Conservation (phyloP, 441 rosid species). For the Syzygium syzygioides region DNA sequence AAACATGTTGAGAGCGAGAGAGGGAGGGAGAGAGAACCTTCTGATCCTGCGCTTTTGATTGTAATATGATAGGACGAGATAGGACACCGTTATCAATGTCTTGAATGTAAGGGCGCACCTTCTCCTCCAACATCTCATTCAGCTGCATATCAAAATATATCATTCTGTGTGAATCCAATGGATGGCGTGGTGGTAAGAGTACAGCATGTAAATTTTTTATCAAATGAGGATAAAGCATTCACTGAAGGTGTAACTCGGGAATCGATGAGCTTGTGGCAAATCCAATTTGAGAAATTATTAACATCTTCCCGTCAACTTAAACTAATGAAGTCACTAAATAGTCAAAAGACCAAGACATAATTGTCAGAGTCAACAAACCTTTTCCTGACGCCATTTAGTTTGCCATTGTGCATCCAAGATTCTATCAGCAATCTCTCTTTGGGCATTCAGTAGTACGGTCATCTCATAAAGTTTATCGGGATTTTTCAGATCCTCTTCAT, state of each 20-base stretch:
- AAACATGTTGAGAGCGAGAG: not conserved
- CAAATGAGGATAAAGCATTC: not conserved
- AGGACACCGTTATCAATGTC: constrained; percentile 36
- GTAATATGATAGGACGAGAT: constrained; percentile 53
- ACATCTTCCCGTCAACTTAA: not conserved
- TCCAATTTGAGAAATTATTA: not conserved
- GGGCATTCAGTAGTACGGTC: constrained; percentile 87
- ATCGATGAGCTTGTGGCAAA: not conserved
- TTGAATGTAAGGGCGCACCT: constrained; percentile 63
- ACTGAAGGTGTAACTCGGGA: not conserved
- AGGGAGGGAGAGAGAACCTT: constrained; percentile 26
- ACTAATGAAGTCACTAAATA: not conserved
- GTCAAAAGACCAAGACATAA: not conserved
- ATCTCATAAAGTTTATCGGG: constrained; percentile 76
- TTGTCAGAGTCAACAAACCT: constrained; percentile 27
- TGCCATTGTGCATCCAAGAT: constrained; percentile 88
- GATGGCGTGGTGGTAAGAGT: not conserved
- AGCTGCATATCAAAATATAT: constrained; percentile 32
- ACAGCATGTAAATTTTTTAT: not conserved
- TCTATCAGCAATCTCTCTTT: constrained; percentile 81
- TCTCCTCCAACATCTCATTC: constrained; percentile 79
- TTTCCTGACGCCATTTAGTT: constrained; percentile 83
- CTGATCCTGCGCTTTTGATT: constrained; percentile 34
- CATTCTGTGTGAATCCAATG: not conserved
- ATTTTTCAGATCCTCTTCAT: constrained; percentile 75